Evolutionary conservation across 768 basidiomycete genomes (phyloP), one percentile per base, ranked within the genome.

Genomic region (Tylopilus subfusipes): DNA sequence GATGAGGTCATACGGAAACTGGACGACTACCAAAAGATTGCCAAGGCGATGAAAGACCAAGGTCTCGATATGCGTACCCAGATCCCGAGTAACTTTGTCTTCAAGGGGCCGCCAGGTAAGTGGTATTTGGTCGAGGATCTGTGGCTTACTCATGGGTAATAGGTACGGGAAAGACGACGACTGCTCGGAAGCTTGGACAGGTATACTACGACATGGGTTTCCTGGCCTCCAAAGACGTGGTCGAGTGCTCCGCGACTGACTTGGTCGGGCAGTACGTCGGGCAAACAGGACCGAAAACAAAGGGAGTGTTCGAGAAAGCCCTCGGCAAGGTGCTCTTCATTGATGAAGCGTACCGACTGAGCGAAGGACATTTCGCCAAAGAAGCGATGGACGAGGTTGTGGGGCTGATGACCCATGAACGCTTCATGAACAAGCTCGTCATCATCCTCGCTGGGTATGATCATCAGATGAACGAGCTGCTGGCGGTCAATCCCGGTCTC

Each of bases 351-450:
- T 89, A 89, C 60, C 75, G 85, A 12, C 71, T 89, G 24, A 69
- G 75, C 10, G 76, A 83, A 50, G 85, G 85, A 1, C 80, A 72
- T 7, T 89, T 86, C 58, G 84, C 85, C 2, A 78, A 86, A 61
- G 87, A 89, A 62, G 87, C 88, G 12, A 78, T 87, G 36, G 88
- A 89, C 61, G 87, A 89, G 59, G 63, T 89, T n/a, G 87, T 88
- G 6, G 79, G 80, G 6, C 61, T 83, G 14, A 72, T 88, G 55
- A 88, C 87, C 2, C 72, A 84, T 42, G 78, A 82, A 4, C 72
- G 68, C 25, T 88, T 76, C 73, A 75, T 76, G 60, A 73, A 75
- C 18, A 87, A 86, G 62, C 68, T 88, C 24, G 74, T 88, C 40
- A 81, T 88, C 62, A 81, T 88, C 52, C 74, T 88, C 14, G 86